Percentiles rank a stretch among this genome's conserved stretches.
Conservation (phyloP, 1,284 basidiomycete genomes). For the Microbotryomycetes sp. region DNA sequence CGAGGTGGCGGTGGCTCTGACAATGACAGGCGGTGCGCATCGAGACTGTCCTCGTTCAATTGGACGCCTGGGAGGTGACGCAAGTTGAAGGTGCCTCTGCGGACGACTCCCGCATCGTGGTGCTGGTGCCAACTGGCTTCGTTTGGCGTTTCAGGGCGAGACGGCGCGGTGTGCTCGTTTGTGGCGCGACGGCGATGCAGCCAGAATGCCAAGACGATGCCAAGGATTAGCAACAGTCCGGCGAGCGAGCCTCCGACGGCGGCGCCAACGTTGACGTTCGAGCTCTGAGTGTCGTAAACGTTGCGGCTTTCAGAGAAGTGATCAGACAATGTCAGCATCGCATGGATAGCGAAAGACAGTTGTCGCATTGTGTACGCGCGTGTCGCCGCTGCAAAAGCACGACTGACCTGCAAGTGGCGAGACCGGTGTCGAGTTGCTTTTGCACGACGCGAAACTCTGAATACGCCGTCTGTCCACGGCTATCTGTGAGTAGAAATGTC, state of each 20-base stretch:
- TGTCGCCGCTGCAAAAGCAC: background rate
- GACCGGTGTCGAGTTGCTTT: background rate
- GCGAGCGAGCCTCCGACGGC: conserved; percentile 9
- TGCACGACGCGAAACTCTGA: conserved; percentile 13
- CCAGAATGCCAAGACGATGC: background rate
- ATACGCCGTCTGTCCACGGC: conserved; percentile 1
- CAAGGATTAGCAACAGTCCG: conserved; percentile 4
- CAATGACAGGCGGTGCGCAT: background rate
- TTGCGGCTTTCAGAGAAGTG: background rate
- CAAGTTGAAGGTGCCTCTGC: conserved; percentile 24
- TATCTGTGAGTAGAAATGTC: conserved; percentile 13
- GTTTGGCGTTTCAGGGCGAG: background rate
- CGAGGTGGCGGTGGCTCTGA: conserved; percentile 1
- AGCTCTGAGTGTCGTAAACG: background rate
- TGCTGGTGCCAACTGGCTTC: background rate
- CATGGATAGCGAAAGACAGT: background rate
- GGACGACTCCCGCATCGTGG: background rate
- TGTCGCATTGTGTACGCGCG: background rate
- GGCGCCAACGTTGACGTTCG: background rate
- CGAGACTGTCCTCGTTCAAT: conserved; percentile 12
- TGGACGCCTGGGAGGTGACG: conserved; percentile 4
- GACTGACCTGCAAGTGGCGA: conserved; percentile 14
- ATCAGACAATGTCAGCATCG: background rate
- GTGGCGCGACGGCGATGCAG: conserved; percentile 1
- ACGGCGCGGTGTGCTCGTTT: background rate